Evolutionary conservation across 2,329 filamentous ascomycete genomes (phyloP).

Genomic region (Colletotrichum truncatum): DNA sequence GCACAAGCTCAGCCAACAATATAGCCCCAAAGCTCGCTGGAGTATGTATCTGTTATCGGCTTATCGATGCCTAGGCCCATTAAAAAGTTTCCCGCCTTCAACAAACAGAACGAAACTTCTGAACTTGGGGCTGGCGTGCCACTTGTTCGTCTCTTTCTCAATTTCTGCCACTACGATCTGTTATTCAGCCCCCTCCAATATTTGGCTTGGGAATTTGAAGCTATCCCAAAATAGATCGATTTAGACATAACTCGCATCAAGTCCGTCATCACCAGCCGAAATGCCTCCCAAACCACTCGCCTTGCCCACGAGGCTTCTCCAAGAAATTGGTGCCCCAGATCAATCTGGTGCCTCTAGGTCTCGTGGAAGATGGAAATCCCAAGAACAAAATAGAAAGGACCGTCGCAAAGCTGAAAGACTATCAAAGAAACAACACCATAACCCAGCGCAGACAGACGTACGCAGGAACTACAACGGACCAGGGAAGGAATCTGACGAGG

Average conservation of each 20-base stretch:
- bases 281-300: slow-evolving; percentile 48
- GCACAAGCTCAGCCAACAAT: no score
- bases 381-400: slow-evolving; percentile 63
- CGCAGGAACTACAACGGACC: slow-evolving; percentile 37
- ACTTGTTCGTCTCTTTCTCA: no score
- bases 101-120: no score
- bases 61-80: no score
- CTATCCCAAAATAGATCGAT: no score
- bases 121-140: no score
- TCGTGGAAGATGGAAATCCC: slow-evolving; percentile 29
- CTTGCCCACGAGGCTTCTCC: slow-evolving; percentile 53
- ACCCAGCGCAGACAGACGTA: neutral
- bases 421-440: slow-evolving; percentile 61
- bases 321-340: slow-evolving; percentile 47
- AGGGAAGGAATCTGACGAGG: slow-evolving; percentile 36
- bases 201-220: no score
- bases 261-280: neutral
- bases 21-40: no score
- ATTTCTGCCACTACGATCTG: neutral
- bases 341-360: slow-evolving; percentile 1
- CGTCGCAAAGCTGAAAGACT: slow-evolving; percentile 72
- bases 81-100: slow-evolving; percentile 9
- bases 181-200: no score
- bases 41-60: no score
- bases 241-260: neutral